Evolutionary conservation across 2,329 filamentous ascomycete species (phyloP).

Genomic region (Huntiella abstrusa): DNA sequence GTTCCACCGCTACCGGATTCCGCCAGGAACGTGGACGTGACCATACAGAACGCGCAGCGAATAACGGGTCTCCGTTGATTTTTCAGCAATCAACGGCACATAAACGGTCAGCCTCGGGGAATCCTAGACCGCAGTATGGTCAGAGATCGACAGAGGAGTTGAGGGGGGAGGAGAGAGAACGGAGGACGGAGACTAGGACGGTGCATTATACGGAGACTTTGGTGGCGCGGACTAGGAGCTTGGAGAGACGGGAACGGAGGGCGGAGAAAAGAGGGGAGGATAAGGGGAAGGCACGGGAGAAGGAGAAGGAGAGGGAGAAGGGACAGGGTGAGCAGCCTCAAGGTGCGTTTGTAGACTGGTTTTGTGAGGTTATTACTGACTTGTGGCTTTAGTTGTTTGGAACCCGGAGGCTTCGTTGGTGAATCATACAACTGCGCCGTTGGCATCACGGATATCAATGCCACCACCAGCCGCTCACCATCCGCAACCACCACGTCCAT

Average conservation of each 20-base stretch:
- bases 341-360: conserved; percentile 21
- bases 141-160: conserved; percentile 22
- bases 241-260: conserved; percentile 26
- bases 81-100: conserved; percentile 20
- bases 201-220: conserved; percentile 46
- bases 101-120: conserved; percentile 39
- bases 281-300: conserved; percentile 20
- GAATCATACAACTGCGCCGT: conserved; percentile 46
- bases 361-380: neutral
- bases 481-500: conserved; percentile 46
- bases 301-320: conserved; percentile 26
- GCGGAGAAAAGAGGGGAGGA: conserved; percentile 24
- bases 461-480: conserved; percentile 56
- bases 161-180: conserved; percentile 26
- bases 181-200: conserved; percentile 35
- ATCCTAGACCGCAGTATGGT: conserved; percentile 25
- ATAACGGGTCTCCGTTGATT: conserved; percentile 18
- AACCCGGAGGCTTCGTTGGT: conserved; percentile 61
- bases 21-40: conserved; percentile 22
- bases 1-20: conserved; percentile 7
- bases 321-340: conserved; percentile 28
- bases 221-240: conserved; percentile 39
- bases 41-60: conserved; percentile 14
- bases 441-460: conserved; percentile 44
- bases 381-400: conserved; percentile 36